Percentiles rank a stretch among this genome's conserved stretches.
phyloP scores from a whole-genome alignment of 2,329 filamentous ascomycete species.

The Paraphaeosphaeria sporulosa region DNA sequence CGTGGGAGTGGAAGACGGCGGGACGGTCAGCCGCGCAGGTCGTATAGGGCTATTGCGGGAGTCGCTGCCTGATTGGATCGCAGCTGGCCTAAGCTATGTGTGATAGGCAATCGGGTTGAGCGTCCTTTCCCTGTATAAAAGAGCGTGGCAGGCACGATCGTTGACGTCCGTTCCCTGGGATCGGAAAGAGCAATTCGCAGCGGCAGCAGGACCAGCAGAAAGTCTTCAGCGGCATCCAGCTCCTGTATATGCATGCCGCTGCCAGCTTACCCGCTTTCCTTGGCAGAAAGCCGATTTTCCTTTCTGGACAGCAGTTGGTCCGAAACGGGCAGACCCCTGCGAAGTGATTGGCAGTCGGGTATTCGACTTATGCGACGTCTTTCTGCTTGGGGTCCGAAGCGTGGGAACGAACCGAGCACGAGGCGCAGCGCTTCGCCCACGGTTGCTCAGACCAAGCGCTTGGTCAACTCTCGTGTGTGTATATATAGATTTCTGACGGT shows the following conservation, averaged over 20 bases:
- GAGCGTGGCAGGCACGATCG: neutral
- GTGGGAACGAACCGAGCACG: neutral
- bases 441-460: neutral
- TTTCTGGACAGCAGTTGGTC: neutral
- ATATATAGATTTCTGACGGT: neutral
- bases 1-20: neutral
- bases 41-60: neutral
- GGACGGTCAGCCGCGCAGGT: neutral
- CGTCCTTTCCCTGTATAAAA: neutral
- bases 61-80: neutral
- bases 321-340: slow-evolving; percentile 11
- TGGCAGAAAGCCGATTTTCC: slow-evolving; percentile 10
- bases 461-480: neutral
- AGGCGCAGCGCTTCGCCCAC: slow-evolving; percentile 7
- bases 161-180: neutral
- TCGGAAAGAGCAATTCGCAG: neutral
- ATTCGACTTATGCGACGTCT: neutral
- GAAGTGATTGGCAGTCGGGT: neutral
- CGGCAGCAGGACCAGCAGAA: neutral
- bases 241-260: slow-evolving; percentile 6
- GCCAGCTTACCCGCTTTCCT: slow-evolving; percentile 3
- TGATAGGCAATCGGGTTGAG: neutral
- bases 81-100: neutral
- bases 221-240: neutral
- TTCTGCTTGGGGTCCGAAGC: neutral